A percentile compares a stretch with the other conserved stretches of the same genome.
Conservation (phyloP, 495 filamentous ascomycete species). For the Hapsidospora chrysogenum region DNA sequence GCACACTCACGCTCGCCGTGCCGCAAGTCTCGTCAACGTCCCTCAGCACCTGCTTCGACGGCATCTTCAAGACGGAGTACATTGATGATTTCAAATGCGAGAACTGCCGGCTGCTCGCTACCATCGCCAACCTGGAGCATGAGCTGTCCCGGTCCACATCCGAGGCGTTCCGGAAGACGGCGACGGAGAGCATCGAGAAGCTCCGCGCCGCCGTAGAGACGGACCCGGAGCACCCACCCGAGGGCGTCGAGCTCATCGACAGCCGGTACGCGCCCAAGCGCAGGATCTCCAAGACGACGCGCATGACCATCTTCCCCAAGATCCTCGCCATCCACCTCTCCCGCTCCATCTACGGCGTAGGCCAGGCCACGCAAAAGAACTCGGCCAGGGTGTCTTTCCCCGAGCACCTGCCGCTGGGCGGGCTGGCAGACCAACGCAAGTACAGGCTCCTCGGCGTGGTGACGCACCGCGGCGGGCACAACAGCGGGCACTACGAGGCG, state of each 20-base stretch:
- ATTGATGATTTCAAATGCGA: constrained; percentile 97
- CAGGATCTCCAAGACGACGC: constrained; percentile 69
- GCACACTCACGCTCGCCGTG: constrained; percentile 82
- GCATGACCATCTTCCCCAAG: constrained; percentile 72
- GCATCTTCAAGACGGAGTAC: constrained; percentile 81
- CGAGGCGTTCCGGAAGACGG: constrained; percentile 27
- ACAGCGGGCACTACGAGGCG: constrained; percentile 93
- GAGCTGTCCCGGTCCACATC: constrained; percentile 22
- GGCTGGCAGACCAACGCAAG: constrained; percentile 55
- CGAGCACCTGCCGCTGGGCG: constrained; percentile 64
- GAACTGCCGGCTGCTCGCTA: constrained; percentile 73
- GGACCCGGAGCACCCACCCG: constrained; percentile 61
- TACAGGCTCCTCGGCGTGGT: constrained; percentile 82
- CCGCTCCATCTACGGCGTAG: constrained; percentile 67
- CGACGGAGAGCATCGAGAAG: constrained; percentile 27
- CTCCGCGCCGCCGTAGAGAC: constrained; percentile 46
- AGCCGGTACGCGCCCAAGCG: constrained; percentile 57
- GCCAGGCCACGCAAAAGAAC: constrained; percentile 73
- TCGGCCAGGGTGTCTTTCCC: constrained; percentile 85
- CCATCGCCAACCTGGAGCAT: constrained; percentile 20
- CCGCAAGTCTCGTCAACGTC: constrained; percentile 45
- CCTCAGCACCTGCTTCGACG: constrained; percentile 61
- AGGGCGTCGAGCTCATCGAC: constrained; percentile 61
- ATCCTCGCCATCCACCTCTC: constrained; percentile 85
- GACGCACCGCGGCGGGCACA: constrained; percentile 88